Conservation (phyloP, 345 rosid species). For the Gossypium mustelinum region DNA sequence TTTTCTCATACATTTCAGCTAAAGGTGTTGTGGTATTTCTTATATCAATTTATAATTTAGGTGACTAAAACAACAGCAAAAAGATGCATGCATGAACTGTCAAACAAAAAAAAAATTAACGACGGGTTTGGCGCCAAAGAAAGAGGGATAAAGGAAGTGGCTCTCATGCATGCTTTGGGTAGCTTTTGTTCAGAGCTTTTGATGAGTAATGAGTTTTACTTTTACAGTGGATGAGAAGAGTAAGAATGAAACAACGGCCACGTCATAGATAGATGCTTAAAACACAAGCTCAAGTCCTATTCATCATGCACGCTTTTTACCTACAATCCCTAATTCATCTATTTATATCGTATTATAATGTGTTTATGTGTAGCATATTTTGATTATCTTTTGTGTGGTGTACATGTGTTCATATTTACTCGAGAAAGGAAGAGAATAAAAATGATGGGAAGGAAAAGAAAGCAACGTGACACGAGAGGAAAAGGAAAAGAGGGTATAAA, state of each 20-base stretch:
- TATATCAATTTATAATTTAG: too few species aligned
- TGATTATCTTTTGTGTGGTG: background rate
- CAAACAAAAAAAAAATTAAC: background rate
- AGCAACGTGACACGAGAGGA: background rate
- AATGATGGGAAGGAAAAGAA: constrained; percentile 9
- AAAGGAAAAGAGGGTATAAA: background rate
- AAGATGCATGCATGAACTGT: background rate
- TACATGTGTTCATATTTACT: too few species aligned
- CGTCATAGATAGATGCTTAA: background rate
- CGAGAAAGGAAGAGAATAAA: background rate
- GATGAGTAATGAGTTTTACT: background rate
- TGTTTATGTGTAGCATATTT: background rate
- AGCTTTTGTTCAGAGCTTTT: constrained; percentile 9
- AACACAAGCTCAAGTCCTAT: background rate
- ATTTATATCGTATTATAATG: background rate
- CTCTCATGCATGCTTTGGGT: background rate
- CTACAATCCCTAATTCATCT: background rate
- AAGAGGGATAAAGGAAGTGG: background rate
- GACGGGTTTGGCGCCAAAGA: background rate
- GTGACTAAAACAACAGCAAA: background rate
- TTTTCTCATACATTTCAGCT: too few species aligned
- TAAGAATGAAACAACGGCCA: background rate
- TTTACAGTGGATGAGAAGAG: constrained; percentile 4
- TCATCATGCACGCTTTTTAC: background rate
- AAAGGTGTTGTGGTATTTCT: too few species aligned